phyloP scores from a whole-genome alignment of 106 monocot genomes.

The Platanthera zijinensis region DNA sequence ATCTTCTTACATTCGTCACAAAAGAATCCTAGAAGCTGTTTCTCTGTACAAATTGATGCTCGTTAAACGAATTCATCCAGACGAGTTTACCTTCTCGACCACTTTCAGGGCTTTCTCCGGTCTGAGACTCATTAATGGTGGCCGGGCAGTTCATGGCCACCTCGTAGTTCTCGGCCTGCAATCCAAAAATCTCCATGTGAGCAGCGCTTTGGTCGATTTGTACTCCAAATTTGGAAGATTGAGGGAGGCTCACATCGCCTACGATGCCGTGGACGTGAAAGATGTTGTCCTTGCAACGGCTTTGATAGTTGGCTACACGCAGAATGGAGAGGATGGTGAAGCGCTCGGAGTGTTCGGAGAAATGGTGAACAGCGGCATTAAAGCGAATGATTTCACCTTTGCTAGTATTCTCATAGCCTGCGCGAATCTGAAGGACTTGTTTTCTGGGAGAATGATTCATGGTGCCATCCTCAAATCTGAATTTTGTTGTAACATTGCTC shows the following conservation, averaged over 20 bases:
- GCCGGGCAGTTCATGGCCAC: slow-evolving; percentile 30
- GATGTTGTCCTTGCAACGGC: slow-evolving; percentile 66
- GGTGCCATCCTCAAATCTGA: slow-evolving; percentile 32
- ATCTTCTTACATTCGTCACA: slow-evolving; percentile 30
- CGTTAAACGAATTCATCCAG: slow-evolving; percentile 19
- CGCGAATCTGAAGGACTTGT: slow-evolving; percentile 24
- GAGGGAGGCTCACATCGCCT: slow-evolving; percentile 25
- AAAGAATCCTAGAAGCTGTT: slow-evolving; percentile 33
- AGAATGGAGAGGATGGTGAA: slow-evolving; percentile 34
- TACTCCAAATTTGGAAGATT: slow-evolving; percentile 43
- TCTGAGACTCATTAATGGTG: slow-evolving; percentile 21
- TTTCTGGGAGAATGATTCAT: slow-evolving; percentile 38
- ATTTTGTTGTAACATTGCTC: slow-evolving; percentile 15
- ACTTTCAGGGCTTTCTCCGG: slow-evolving; percentile 43
- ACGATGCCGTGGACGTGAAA: slow-evolving; percentile 22
- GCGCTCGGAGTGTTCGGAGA: slow-evolving; percentile 32
- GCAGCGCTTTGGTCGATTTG: slow-evolving; percentile 55
- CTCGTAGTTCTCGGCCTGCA: slow-evolving; percentile 32
- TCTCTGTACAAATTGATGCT: slow-evolving; percentile 39
- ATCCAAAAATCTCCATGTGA: slow-evolving; percentile 27
- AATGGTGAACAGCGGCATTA: slow-evolving; percentile 26
- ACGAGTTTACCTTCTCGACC: slow-evolving; percentile 63
- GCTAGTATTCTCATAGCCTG: slow-evolving; percentile 67
- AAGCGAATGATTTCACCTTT: slow-evolving; percentile 56
- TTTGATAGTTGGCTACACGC: slow-evolving; percentile 48